These are phyloP conservation scores for Ballota nigra DNA, from an alignment of 257 asterid species.

Conservation along the genomic window DNA sequence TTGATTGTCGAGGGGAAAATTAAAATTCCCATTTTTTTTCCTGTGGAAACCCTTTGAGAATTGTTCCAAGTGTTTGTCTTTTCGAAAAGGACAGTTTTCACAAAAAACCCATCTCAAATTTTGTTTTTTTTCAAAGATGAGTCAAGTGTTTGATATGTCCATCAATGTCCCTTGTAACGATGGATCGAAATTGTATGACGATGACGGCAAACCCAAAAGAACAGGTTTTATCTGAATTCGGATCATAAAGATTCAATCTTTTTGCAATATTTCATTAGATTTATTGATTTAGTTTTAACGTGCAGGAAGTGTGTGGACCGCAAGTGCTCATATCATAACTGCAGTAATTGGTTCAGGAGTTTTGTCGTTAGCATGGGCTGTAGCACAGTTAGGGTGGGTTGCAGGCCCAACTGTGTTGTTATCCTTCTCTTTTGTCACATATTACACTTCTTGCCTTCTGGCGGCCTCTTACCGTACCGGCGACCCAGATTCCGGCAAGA, in stretches of 20 bases:
- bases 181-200: constrained; percentile 32
- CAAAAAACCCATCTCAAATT: not conserved
- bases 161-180: constrained; percentile 22
- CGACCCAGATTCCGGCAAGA: constrained; percentile 38
- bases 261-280: not conserved
- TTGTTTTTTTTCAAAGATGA: constrained; percentile 16
- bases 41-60: no score
- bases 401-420: constrained; percentile 39
- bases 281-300: not conserved
- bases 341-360: constrained; percentile 51
- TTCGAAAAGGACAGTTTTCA: no score
- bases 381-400: constrained; percentile 48
- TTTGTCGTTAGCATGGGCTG: constrained; percentile 45
- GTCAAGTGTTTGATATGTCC: constrained; percentile 29
- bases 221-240: constrained; percentile 25
- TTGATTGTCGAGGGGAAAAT: no score
- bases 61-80: no score
- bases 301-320: constrained; percentile 40
- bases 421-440: constrained; percentile 36
- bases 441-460: constrained; percentile 43
- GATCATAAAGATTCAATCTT: not conserved
- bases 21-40: no score
- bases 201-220: constrained; percentile 40
- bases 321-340: constrained; percentile 49
- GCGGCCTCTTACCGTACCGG: constrained; percentile 42